Evolutionary conservation across 2,329 filamentous ascomycete genomes (phyloP), one percentile per base, ranked within the genome.

Genomic region (Fusarium sp.): DNA sequence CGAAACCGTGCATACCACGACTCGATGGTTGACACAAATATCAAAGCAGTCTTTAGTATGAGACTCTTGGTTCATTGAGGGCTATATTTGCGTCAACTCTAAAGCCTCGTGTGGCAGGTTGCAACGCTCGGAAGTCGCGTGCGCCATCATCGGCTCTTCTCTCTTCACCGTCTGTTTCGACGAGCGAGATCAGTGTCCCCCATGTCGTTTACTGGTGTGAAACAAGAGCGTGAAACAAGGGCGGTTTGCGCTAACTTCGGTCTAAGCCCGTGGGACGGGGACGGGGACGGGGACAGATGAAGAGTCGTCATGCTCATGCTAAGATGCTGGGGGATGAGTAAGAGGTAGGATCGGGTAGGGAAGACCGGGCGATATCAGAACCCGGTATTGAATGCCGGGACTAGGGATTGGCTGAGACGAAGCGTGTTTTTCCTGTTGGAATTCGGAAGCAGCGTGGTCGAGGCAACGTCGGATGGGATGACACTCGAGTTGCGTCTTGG

Each of bases 171-270:
- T 70, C 59, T 60, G 43, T 75, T 72, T 45, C 45, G 34, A 63
- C 8, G 23, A 50, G 30, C 39, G 37, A 58, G 57, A 54, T 56
- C 64, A 35, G 41, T 60, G 64, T 56, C 18, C 68, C 57, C 35
- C 60, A 63, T 63, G 60, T 54, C 45, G 35, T 61, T 37, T 18
- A 41, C 30, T 63, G 71, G 60, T 66, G 56, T 78, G 74, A 77
- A 77, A 77, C 76, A 52, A 67, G 66, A 75, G 67, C 62, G 66
- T 76, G 70, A 70, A 71, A 75, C 71, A 60, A 68, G 58, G 59
- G 63, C 37, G 59, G 66, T 45, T 59, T 64, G 27, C 66, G 63
- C 67, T 76, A 64, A 60, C 67, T 76, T 54, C 54, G 74, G 74
- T n/a, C 25, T 59, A 71, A 65, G 45, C 43, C 57, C 35, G 62